phyloP scores from a whole-genome alignment of 148 eudicot species.

The Cornus kousa region DNA sequence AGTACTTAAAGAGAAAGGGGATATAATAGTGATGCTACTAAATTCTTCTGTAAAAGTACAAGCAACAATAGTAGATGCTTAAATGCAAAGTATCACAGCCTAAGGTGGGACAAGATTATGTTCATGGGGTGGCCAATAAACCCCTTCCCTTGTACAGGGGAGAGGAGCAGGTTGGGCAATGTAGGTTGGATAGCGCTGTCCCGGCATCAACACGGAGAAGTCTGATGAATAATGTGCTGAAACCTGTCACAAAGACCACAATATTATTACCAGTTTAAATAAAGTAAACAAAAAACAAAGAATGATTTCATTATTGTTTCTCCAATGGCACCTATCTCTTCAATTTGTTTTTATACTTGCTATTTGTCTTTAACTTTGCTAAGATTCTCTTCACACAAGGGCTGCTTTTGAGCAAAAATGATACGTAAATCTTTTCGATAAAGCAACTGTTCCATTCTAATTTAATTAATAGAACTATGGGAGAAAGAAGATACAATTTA shows the following conservation, averaged over 20 bases:
- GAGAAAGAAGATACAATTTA: too few relatives aligned
- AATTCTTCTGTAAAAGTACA: constrained; percentile 3
- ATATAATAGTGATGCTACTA: neutral
- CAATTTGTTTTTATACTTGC: too few relatives aligned
- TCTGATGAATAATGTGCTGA: constrained; percentile 28
- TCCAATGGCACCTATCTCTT: neutral
- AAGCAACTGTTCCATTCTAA: too few relatives aligned
- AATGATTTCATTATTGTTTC: neutral
- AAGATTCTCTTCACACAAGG: too few relatives aligned
- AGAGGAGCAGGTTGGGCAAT: constrained; percentile 56
- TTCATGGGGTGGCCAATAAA: constrained; percentile 39
- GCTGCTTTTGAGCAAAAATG: too few relatives aligned
- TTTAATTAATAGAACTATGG: too few relatives aligned
- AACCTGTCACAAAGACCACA: constrained; percentile 25
- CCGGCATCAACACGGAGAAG: constrained; percentile 56
- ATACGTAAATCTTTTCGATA: too few relatives aligned
- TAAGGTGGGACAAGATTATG: constrained; percentile 25
- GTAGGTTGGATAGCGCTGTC: constrained; percentile 46
- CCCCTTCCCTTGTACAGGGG: constrained; percentile 53
- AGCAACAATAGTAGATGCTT: neutral
- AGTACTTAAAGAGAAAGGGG: neutral
- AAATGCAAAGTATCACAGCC: neutral
- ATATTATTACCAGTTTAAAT: neutral
- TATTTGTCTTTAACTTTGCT: too few relatives aligned
- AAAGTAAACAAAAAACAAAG: too few relatives aligned